Evolutionary conservation across 768 basidiomycete genomes (phyloP), one percentile per base, ranked within the genome.

Genomic region (Piloderma croceum): DNA sequence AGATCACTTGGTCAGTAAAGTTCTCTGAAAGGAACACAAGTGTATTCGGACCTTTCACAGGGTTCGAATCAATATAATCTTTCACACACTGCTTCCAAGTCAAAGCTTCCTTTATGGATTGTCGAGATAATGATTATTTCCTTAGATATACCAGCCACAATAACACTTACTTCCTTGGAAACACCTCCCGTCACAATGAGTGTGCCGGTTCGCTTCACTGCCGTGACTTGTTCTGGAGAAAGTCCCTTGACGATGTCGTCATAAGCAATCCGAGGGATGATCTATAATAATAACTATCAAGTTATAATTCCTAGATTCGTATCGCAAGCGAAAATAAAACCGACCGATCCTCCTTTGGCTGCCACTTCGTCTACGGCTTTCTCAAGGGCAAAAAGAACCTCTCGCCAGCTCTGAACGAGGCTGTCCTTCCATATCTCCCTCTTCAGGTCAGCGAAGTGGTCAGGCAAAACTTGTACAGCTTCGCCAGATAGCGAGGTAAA

Each of bases 391-490:
- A 46, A 45, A 6, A 83, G 52, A 0, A 86, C 70, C 24, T 74
- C 64, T 31, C 61, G 64, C 81, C 83, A 85, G 33, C 70, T 69
- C 45, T 71, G 57, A 6, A 61, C 45, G 7, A 84, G 55, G 3
- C 44, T 48, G 7, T 77, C 73, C 7, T 46, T 58, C 59, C 72
- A 74, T 1, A 86, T 44, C 20, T 59, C 54, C 43, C 68, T 70
- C 63, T 90, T 89, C 19, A 89, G 57, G 5, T 71, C 68, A 0
- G 68, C 49, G 44, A 85, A 87, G 0, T 83, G 70, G 6, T 62
- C 51, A 0, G 81, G 81, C 4, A 85, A 69, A 4, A 56, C 58
- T 20, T 64, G 65, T 2, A 61, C n/a, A 44, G 23, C 42, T 65
- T 6, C 29, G 10, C 10, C 10, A 31, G 31, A 25, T 13, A 69